Evolutionary conservation across 306 rosid genomes (phyloP).

Genomic region (Vachellia pachyceras): DNA sequence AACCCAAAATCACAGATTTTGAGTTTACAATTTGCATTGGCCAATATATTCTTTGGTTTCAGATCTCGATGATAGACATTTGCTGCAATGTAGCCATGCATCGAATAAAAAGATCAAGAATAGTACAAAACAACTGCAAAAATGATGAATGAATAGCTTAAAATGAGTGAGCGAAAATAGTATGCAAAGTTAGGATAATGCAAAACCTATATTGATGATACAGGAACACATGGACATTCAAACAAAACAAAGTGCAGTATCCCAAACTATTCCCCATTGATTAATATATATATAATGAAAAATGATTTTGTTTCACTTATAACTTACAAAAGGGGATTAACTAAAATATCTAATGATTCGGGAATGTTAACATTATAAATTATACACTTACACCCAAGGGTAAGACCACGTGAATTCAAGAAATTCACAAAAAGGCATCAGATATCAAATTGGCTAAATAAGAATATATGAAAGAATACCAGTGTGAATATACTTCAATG

Average conservation of each 20-base stretch:
- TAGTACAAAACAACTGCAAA: neutral
- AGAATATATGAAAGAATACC: constrained; percentile 50
- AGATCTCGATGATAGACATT: constrained; percentile 95
- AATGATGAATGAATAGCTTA: neutral
- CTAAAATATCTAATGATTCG: neutral
- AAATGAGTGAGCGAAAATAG: neutral
- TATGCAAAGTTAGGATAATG: neutral
- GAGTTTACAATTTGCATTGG: constrained; percentile 95
- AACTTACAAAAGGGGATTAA: neutral
- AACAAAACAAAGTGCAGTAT: constrained; percentile 13
- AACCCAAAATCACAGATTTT: constrained; percentile 97
- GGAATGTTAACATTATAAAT: neutral
- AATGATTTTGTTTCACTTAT: neutral
- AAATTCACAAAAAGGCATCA: neutral
- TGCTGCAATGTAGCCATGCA: constrained; percentile 58
- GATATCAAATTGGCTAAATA: neutral
- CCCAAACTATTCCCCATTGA: constrained; percentile 6
- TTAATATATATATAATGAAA: neutral
- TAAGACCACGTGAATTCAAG: constrained; percentile 14
- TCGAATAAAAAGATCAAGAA: neutral
- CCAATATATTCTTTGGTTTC: constrained; percentile 96
- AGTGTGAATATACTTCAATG: constrained; percentile 90
- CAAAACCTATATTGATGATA: neutral
- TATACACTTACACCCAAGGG: constrained; percentile 11
- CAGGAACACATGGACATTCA: neutral